These are phyloP conservation scores for Populus deltoides DNA, from an alignment of 345 rosid species.

Conservation along the genomic window DNA sequence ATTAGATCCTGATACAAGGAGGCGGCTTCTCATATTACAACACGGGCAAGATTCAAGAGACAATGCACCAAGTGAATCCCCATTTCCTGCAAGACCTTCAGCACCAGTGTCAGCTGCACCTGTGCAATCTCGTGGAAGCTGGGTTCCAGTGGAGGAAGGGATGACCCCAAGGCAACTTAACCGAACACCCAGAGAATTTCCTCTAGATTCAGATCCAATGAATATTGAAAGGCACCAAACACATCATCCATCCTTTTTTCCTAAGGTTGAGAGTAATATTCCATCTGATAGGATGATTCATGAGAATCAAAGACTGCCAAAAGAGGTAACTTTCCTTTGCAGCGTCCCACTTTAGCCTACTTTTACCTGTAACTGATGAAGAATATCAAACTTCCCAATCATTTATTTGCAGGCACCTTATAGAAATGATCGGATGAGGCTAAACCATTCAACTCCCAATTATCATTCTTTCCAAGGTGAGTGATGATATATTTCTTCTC, in stretches of 20 bases:
- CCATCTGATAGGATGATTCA: slow-evolving; percentile 66
- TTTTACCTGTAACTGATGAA: background rate
- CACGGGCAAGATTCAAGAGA: slow-evolving; percentile 95
- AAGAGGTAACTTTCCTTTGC: slow-evolving; percentile 52
- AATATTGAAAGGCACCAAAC: slow-evolving; percentile 63
- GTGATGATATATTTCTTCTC: slow-evolving; percentile 2
- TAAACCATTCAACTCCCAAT: slow-evolving; percentile 43
- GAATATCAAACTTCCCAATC: background rate
- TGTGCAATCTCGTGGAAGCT: slow-evolving; percentile 60
- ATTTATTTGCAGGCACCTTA: slow-evolving; percentile 52
- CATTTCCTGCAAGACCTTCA: slow-evolving; percentile 64
- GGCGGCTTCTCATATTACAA: slow-evolving; percentile 96
- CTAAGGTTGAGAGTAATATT: slow-evolving; percentile 61
- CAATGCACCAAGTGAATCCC: slow-evolving; percentile 54
- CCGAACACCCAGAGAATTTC: slow-evolving; percentile 64
- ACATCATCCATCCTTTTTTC: slow-evolving; percentile 55
- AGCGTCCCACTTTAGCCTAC: background rate
- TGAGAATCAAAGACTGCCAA: slow-evolving; percentile 74
- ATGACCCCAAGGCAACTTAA: slow-evolving; percentile 67
- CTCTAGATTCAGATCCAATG: slow-evolving; percentile 58
- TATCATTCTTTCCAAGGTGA: slow-evolving; percentile 68
- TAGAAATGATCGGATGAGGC: slow-evolving; percentile 60
- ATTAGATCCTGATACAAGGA: slow-evolving; percentile 93
- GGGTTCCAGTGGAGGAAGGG: slow-evolving; percentile 85
- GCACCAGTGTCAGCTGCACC: slow-evolving; percentile 61